Evolutionary conservation across 78 protist genomes (phyloP).

Genomic region (Pigoraptor vietnamica): DNA sequence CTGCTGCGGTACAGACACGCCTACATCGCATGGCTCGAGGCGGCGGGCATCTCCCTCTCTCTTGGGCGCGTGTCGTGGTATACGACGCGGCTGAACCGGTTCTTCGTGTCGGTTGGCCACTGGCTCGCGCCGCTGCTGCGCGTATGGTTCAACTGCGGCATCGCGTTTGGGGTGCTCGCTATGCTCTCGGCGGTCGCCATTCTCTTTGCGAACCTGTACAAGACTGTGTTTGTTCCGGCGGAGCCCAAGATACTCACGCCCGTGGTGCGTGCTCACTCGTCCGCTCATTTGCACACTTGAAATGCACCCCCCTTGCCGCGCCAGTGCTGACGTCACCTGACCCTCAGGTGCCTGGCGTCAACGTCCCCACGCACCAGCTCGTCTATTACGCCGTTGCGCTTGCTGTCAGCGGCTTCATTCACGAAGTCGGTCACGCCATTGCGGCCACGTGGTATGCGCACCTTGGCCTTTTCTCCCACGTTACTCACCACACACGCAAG

Average conservation of each 20-base stretch:
- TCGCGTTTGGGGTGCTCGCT: background rate
- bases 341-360: conserved; percentile 8
- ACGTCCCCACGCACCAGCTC: background rate
- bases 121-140: background rate
- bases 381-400: background rate
- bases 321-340: no score
- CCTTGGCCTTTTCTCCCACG: background rate
- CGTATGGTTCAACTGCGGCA: background rate
- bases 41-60: background rate
- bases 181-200: background rate
- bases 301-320: background rate
- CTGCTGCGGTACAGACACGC: background rate
- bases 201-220: background rate
- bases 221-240: background rate
- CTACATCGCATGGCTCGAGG: background rate
- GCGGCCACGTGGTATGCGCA: background rate
- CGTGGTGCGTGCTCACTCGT: background rate
- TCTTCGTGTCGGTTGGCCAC: background rate
- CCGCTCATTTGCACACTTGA: no score
- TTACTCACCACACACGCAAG: no score
- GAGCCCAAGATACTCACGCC: background rate
- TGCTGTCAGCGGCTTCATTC: background rate
- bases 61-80: background rate
- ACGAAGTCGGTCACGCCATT: conserved; percentile 11
- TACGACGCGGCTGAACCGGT: background rate